Base-by-base conservation (phyloP, 2,329 filamentous ascomycete genomes). In the Hymenoscyphus infarciens region DNA sequence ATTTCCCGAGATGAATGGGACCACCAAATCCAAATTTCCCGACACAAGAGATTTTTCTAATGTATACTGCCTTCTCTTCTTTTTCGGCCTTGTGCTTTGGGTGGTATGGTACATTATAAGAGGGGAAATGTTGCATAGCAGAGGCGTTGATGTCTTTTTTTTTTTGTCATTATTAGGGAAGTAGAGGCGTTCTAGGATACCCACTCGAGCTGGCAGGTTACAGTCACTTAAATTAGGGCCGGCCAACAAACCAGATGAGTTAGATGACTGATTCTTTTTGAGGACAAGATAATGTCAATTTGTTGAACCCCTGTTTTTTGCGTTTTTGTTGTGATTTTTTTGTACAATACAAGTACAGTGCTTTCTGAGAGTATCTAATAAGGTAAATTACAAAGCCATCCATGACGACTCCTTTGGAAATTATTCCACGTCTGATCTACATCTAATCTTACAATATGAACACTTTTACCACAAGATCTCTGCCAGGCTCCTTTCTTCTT, bases 151-250 rank as follows among this genome's bases (percentile, higher is more conserved):
- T 58, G 13, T 58, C 33, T 19, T 58, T 6, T 58, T 27, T 27
- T 27, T 31, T 57, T 57, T 57, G 55, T 55, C 25, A 55, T 55
- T 33, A 55, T 31, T 33, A 55, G 35, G 22, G 31, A 31, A 29
- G 31, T 42, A 42, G 15, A 42, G 56, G 56, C 56, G 56, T 58
- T 38, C 35, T 49, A 58, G 56, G 56, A 58, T 58, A 58, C 56
- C 56, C 56, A 38, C 35, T 38, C 56, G 56, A 56, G 16, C 54
- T 45, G 38, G 56, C 38, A 42, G 33, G 33, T 58, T 58, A 58
- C 38, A 38, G 19, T 58, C 38, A 42, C 22, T 22, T 31, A 35
- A 35, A 49, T 22, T 22, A 22, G n/a, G 42, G 42, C n/a, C 42
- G 19, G 42, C 42, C 42, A 49, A 19, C n/a, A 19, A 13, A 49